Evolutionary conservation across 1,284 basidiomycete genomes (phyloP), one percentile per base, ranked within the genome.

Genomic region (Tylopilus sp.): DNA sequence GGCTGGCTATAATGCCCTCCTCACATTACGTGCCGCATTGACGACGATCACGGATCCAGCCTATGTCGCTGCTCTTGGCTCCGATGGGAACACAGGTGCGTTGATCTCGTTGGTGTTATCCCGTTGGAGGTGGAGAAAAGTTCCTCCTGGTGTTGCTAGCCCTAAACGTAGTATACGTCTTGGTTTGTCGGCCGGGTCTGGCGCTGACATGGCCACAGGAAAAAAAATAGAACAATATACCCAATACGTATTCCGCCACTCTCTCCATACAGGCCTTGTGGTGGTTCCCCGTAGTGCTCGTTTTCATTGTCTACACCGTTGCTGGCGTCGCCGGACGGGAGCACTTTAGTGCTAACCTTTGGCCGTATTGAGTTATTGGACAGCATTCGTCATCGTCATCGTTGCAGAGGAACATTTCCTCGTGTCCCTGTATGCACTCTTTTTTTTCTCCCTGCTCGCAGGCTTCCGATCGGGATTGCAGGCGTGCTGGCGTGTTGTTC

Each of bases 351-450:
- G 70, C 69, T 35, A 76, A 59, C 73, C 74, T 64, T 64, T 82
- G 28, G 66, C 74, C 18, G 74, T 86, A 44, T 67, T 84, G 21
- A 76, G 78, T n/a, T 85, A 86, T 65, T 86, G 82, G 82, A 73
- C 74, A 0, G 76, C 78, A 2, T 77, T 83, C 60, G 81, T 82
- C 62, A 68, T 81, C 50, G 74, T 81, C 41, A 77, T 84, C 41
- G 71, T 83, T 19, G 65, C 72, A 0, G 76, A 81, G 51, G 82
- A 84, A 54, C 79, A 80, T 56, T 74, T 76, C 55, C 64, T n/a
- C n/a, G n/a, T n/a, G n/a, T n/a, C n/a, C n/a, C 21, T 6, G 21
- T 23, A 23, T 23, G 3, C 21, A 3, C 6, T 23, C 6, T 23
- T 23, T 23, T 23, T 23, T 23, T 6, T 6, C 3, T 7, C 12